phyloP scores from a whole-genome alignment of 805 yeast species.

The Cephaloascus fragrans region DNA sequence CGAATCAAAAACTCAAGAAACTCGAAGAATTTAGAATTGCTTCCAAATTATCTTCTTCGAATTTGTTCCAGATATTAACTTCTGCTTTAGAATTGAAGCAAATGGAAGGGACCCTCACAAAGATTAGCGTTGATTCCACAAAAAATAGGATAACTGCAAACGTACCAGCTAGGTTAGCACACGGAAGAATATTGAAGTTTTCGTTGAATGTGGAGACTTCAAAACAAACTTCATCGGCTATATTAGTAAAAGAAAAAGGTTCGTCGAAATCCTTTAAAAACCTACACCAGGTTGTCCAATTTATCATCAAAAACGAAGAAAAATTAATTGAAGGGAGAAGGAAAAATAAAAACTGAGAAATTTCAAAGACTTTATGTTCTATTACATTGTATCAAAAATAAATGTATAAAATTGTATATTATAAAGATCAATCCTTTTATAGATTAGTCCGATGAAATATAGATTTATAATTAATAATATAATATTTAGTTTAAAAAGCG shows the following conservation, averaged over 20 bases:
- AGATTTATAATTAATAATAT: too few relatives aligned
- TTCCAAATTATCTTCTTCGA: constrained; percentile 11
- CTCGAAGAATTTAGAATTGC: neutral
- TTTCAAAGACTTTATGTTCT: too few relatives aligned
- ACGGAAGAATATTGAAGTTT: constrained; percentile 37
- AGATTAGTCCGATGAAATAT: too few relatives aligned
- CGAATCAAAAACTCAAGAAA: constrained; percentile 5
- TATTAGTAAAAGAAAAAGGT: constrained; percentile 33
- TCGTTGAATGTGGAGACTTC: constrained; percentile 31
- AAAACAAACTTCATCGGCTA: constrained; percentile 26
- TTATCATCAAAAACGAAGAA: constrained; percentile 35
- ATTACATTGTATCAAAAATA: too few relatives aligned
- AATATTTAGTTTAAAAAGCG: too few relatives aligned
- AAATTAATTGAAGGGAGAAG: constrained; percentile 5
- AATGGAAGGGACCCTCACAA: constrained; percentile 38
- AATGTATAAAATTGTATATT: too few relatives aligned
- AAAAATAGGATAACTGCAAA: constrained; percentile 33
- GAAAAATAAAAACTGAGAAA: too few relatives aligned
- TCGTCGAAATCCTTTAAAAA: constrained; percentile 34
- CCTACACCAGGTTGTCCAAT: constrained; percentile 30
- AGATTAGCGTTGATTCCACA: constrained; percentile 31
- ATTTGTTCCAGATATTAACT: constrained; percentile 22
- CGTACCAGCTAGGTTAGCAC: constrained; percentile 35
- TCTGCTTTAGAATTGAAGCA: constrained; percentile 34
- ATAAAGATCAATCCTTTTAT: too few relatives aligned